Evolutionary conservation across 768 basidiomycete genomes (phyloP).

Genomic region (Favolaschia claudopus): DNA sequence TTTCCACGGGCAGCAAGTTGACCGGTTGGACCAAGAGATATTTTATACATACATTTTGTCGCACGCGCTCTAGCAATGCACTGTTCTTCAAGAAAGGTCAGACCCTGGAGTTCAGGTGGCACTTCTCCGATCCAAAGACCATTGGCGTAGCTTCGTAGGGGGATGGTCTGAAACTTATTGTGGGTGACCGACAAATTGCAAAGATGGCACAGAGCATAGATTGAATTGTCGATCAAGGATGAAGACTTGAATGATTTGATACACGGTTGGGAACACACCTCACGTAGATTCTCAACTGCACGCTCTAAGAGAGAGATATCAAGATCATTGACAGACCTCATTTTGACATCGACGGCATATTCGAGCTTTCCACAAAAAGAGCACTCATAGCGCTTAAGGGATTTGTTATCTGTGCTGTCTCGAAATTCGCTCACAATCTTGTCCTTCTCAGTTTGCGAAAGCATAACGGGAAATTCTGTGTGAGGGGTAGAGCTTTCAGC

Average conservation of each 20-base stretch:
- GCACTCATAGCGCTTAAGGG: neutral
- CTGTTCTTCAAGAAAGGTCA: slow-evolving; percentile 25
- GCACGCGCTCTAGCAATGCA: slow-evolving; percentile 20
- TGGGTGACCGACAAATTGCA: neutral
- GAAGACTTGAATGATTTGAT: neutral
- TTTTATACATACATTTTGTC: slow-evolving; percentile 23
- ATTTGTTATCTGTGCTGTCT: neutral
- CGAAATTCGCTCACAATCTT: neutral
- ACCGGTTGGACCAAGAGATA: slow-evolving; percentile 14
- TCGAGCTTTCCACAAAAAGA: slow-evolving; percentile 7
- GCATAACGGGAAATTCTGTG: too few species aligned
- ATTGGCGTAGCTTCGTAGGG: slow-evolving; percentile 27
- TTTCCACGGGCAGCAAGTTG: slow-evolving; percentile 27
- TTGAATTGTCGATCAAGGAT: neutral
- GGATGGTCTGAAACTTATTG: neutral
- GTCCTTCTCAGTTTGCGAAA: neutral
- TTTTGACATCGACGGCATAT: neutral
- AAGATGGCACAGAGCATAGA: neutral
- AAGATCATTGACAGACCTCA: neutral
- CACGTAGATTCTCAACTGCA: slow-evolving; percentile 1
- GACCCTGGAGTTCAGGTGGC: slow-evolving; percentile 10
- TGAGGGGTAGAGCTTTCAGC: too few species aligned
- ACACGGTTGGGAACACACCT: neutral
- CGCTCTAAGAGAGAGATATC: neutral
- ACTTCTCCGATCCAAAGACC: slow-evolving; percentile 22